phyloP scores from a whole-genome alignment of 495 filamentous ascomycete species.

The Penicillium steckii region DNA sequence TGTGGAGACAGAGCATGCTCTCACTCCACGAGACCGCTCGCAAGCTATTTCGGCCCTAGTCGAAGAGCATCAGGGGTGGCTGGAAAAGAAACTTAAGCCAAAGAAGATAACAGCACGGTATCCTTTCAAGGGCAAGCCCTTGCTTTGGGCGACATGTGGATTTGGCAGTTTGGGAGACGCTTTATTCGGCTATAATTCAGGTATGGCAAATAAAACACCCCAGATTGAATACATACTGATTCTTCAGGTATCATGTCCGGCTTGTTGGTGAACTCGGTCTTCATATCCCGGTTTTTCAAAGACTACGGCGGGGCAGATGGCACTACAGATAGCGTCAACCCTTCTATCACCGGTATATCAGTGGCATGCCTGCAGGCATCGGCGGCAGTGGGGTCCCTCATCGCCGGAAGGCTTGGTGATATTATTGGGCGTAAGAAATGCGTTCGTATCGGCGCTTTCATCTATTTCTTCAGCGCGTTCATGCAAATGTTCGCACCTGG shows the following conservation, averaged over 20 bases:
- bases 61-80: conserved; percentile 21
- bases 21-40: conserved; percentile 5
- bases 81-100: conserved; percentile 27
- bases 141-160: conserved; percentile 29
- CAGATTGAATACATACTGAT: conserved; percentile 2
- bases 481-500: conserved; percentile 31
- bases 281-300: conserved; percentile 28
- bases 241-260: conserved; percentile 29
- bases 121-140: conserved; percentile 22
- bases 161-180: conserved; percentile 32
- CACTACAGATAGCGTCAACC: conserved; percentile 17
- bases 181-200: conserved; percentile 30
- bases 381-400: conserved; percentile 23
- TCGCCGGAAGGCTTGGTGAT: conserved; percentile 24
- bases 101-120: conserved; percentile 26
- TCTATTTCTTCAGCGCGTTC: conserved; percentile 33
- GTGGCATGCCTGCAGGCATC: conserved; percentile 32
- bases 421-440: conserved; percentile 33
- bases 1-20: background rate
- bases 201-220: conserved; percentile 7
- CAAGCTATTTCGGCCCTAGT: conserved; percentile 15
- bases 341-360: conserved; percentile 32
- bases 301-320: conserved; percentile 29
- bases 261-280: conserved; percentile 29
- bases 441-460: conserved; percentile 30